Evolutionary conservation across 768 basidiomycete species (phyloP).

Genomic region (Rhodotorula babjevae): DNA sequence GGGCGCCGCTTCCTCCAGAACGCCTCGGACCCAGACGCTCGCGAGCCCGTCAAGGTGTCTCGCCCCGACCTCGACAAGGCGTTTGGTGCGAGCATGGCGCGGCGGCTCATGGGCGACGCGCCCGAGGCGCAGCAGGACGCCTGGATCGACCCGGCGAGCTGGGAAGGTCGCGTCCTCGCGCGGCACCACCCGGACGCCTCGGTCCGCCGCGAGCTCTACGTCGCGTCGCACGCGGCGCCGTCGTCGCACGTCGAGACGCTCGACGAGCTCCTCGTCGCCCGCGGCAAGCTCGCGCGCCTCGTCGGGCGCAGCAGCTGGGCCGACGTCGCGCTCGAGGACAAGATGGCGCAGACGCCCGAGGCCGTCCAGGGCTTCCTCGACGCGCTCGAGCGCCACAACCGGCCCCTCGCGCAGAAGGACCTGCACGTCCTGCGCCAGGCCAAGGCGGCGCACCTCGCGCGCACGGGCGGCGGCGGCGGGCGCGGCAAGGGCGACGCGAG

Average conservation of each 20-base stretch:
- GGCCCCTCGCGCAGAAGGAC: constrained; percentile 69
- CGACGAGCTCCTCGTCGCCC: constrained; percentile 67
- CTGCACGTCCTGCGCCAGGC: constrained; percentile 57
- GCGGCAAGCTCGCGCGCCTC: constrained; percentile 75
- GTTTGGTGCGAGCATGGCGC: constrained; percentile 28
- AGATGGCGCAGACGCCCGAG: constrained; percentile 96
- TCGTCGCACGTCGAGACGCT: constrained; percentile 64
- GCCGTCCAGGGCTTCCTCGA: constrained; percentile 83
- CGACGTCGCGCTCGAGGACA: constrained; percentile 80
- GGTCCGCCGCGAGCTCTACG: constrained; percentile 72
- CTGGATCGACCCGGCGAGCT: constrained; percentile 74
- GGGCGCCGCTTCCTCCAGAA: constrained; percentile 74
- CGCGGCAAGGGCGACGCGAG: constrained; percentile 48
- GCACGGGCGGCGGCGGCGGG: constrained; percentile 18
- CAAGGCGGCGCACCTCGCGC: constrained; percentile 67
- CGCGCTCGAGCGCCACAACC: constrained; percentile 72
- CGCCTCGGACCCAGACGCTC: constrained; percentile 9
- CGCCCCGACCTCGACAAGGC: constrained; percentile 11
- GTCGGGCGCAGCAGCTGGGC: constrained; percentile 83
- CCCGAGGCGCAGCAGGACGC: constrained; percentile 21
- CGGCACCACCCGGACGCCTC: constrained; percentile 79
- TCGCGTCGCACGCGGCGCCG: constrained; percentile 63
- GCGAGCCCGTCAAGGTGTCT: constrained; percentile 15
- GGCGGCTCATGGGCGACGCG: constrained; percentile 31
- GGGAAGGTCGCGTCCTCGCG: constrained; percentile 91